Conservation (phyloP, 139 green algal genomes). For the Pedinophyceae sp. region DNA sequence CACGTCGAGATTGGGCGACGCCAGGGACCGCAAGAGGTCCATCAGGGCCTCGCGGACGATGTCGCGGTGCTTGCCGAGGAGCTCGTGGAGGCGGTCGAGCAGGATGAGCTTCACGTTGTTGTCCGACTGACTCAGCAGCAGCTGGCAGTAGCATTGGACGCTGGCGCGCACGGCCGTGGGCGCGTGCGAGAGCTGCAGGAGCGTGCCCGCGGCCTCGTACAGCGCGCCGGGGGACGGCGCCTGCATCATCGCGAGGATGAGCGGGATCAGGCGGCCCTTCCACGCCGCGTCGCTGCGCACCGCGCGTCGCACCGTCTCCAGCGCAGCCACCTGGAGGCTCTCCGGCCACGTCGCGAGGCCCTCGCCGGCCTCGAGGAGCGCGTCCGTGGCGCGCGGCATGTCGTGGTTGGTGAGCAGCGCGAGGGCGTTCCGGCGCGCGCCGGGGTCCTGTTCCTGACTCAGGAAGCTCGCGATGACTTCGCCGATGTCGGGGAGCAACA, state of each 20-base stretch:
- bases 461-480: slow-evolving; percentile 87
- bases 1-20: slow-evolving; percentile 84
- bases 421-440: slow-evolving; percentile 86
- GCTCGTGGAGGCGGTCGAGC: slow-evolving; percentile 69
- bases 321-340: slow-evolving; percentile 86
- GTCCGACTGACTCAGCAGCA: slow-evolving; percentile 76
- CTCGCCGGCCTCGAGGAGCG: slow-evolving; percentile 74
- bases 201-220: slow-evolving; percentile 88
- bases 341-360: slow-evolving; percentile 77
- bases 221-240: slow-evolving; percentile 68
- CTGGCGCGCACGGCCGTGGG: slow-evolving; percentile 87
- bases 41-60: slow-evolving; percentile 89
- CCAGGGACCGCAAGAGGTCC: slow-evolving; percentile 86
- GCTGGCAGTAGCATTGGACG: slow-evolving; percentile 93
- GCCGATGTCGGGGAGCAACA: slow-evolving; percentile 74
- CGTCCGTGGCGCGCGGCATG: slow-evolving; percentile 68
- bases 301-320: slow-evolving; percentile 69
- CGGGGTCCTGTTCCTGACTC: slow-evolving; percentile 54
- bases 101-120: slow-evolving; percentile 99
- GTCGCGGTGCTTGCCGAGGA: slow-evolving; percentile 54
- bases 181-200: slow-evolving; percentile 75
- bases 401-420: slow-evolving; percentile 66
- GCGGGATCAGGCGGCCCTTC: slow-evolving; percentile 97
- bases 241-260: slow-evolving; percentile 86
- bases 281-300: slow-evolving; percentile 42